phyloP scores from a whole-genome alignment of 495 filamentous ascomycete genomes.

The Sphaerosporella brunnea region DNA sequence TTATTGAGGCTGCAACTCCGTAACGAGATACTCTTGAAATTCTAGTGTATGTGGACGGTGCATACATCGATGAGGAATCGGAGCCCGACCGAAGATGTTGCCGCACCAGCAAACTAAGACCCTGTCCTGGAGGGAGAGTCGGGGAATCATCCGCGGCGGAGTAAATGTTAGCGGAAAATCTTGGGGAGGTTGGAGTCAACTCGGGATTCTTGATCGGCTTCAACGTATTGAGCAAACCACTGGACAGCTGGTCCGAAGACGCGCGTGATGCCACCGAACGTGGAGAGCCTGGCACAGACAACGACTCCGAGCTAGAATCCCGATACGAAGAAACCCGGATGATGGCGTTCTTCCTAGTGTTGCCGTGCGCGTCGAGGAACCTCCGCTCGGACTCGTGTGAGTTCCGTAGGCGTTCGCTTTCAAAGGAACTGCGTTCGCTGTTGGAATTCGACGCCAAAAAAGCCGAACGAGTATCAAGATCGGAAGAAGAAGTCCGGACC shows the following conservation, averaged over 20 bases:
- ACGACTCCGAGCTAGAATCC: not conserved
- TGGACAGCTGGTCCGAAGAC: conserved; percentile 3
- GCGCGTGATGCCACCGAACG: not conserved
- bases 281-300: not conserved
- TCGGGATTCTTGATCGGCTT: conserved; percentile 17
- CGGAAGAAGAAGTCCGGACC: not conserved
- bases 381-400: not conserved
- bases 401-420: not conserved
- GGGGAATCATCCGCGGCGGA: conserved; percentile 46
- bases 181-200: conserved; percentile 17
- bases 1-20: conserved; percentile 8
- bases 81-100: conserved; percentile 75
- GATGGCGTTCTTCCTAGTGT: not conserved
- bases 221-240: not conserved
- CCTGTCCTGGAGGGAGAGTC: conserved; percentile 53
- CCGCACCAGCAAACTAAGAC: conserved; percentile 64
- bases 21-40: conserved; percentile 17
- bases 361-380: not conserved
- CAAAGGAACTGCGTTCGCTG: conserved; percentile 2
- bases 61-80: conserved; percentile 60
- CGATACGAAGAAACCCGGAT: not conserved
- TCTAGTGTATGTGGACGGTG: conserved; percentile 21
- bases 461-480: not conserved
- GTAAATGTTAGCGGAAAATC: conserved; percentile 14
- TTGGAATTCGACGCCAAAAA: not conserved